Evolutionary conservation across 768 basidiomycete species (phyloP), one percentile per base, ranked within the genome.

Genomic region (Trametes cinnabarina): DNA sequence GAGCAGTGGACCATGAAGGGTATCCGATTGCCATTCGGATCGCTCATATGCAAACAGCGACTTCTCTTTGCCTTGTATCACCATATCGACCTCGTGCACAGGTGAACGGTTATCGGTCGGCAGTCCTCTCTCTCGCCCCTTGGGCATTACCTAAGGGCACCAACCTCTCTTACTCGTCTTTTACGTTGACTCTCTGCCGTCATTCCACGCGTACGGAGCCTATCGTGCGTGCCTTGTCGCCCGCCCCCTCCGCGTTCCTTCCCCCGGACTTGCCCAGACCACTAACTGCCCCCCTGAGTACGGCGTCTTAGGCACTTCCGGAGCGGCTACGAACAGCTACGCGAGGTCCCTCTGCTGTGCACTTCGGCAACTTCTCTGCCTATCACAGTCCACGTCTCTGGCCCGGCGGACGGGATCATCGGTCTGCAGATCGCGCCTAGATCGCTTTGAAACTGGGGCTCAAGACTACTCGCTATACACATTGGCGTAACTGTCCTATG

Each of bases 131-230:
- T 12, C 30, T 32, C 51, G 7, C 14, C 14, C 26, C 10, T 34
- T 42, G 12, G 12, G 40, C 17, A n/a, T 10, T 4, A 15, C 12
- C 40, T 30, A 15, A 23, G 19, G 5, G 8, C 3, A 17, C 3
- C 35, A 26, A 9, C 58, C 53, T 59, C 58, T 53, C 32, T 59
- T 53, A 59, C 58, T 22, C 58, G 14, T 3, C 22, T 32, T 40
- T 59, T 59, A 59, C 51, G 58, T 59, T 40, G 9, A 10, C 17
- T 35, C 22, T 20, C 51, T 47, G 35, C 20, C 44, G 39, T 47
- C 57, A 35, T 26, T 47, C 58, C 58, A 35, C 51, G 30, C 35
- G 20, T 35, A 20, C 25, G 58, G 58, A 59, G 51, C 53, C 58
- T 53, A 32, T 53, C 37, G 26, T 42, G 20, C 32, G 48, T 48